Evolutionary conservation across 257 asterid genomes (phyloP), one percentile per base, ranked within the genome.

Genomic region (Craterostigma plantagineum): DNA sequence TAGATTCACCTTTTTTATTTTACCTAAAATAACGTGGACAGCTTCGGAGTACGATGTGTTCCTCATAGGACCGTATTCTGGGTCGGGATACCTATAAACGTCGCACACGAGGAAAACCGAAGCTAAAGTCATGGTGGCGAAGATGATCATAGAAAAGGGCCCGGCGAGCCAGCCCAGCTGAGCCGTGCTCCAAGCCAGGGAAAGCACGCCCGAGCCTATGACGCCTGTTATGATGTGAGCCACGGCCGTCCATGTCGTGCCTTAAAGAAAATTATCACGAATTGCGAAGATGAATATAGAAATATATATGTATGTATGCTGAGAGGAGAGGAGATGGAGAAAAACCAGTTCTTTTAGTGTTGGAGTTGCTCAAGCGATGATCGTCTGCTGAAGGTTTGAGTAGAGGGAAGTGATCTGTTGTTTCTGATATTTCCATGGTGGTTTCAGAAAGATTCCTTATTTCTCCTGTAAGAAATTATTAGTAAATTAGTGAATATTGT

Each of bases 131-230:
- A 85, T 57, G 0, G 51, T 56, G 41, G 93, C 92, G 56, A 85
- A 85, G 8, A 63, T 52, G n/a, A 68, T 15, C 71, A 85, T 36
- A 34, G 74, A 42, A 13, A 72, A 18, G 1, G 96, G 92, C 23
- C 86, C 96, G 11, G 80, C 92, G 41, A 80, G 56, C 94, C 96
- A 85, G 15, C 96, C 96, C 4, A 80, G 68, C 63, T 58, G 84
- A 0, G 96, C 63, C 40, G 66, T 57, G 58, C 92, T 63, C 96
- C 96, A 80, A 17, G 96, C 86, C 27, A 85, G 48, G 0, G 96
- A 70, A 16, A 80, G 46, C 27, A 85, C 93, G 0, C 96, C 96
- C 8, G 94, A 82, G 16, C 96, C 94, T 10, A 85, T 80, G 18
- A 77, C 96, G 4, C 76, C 94, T 0, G 93, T 77, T 17, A 85